phyloP scores from a whole-genome alignment of 2,329 filamentous ascomycete species.

The Taxawa tesnikishii region DNA sequence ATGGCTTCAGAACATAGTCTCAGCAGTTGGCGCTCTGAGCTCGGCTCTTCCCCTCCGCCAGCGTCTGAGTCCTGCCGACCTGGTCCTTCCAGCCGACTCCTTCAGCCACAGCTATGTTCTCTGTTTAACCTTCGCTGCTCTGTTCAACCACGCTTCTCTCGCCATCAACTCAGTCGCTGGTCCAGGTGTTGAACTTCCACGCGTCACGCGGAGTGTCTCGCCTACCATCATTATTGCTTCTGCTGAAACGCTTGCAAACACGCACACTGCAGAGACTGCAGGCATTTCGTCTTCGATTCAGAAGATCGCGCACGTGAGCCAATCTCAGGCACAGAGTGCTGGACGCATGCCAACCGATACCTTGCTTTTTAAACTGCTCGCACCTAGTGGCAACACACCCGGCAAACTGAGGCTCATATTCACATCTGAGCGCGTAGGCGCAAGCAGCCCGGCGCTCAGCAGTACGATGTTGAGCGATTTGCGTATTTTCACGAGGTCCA shows the following conservation, averaged over 20 bases:
- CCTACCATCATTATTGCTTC: conserved; percentile 76
- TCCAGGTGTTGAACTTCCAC: conserved; percentile 53
- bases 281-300: conserved; percentile 45
- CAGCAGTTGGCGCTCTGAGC: conserved; percentile 69
- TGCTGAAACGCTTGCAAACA: conserved; percentile 56
- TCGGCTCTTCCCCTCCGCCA: conserved; percentile 64
- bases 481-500: conserved; percentile 65
- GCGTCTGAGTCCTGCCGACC: conserved; percentile 59
- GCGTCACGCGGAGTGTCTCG: conserved; percentile 61
- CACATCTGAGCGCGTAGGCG: conserved; percentile 59
- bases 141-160: conserved; percentile 74
- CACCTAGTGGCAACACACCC: conserved; percentile 42
- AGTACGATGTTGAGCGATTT: conserved; percentile 65
- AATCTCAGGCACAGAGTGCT: conserved; percentile 56
- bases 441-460: conserved; percentile 49
- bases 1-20: conserved; percentile 56
- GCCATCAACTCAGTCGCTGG: conserved; percentile 83
- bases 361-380: conserved; percentile 49
- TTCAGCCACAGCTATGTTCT: conserved; percentile 71
- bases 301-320: conserved; percentile 57
- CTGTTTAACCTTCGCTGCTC: conserved; percentile 64
- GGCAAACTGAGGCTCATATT: conserved; percentile 74
- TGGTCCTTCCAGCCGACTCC: conserved; percentile 75
- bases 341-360: conserved; percentile 63
- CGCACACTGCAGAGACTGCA: conserved; percentile 51